Evolutionary conservation across 129 eudicot genomes (phyloP).

Genomic region (Daucus carota): DH1_v3.0 NC_030382.2:49084501-49085000

Average conservation of each 20-base stretch:
- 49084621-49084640: too few species aligned
- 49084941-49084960: not conserved
- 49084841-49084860: not conserved
- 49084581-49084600: too few species aligned
- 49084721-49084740: not conserved
- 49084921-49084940: slow-evolving; percentile 1
- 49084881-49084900: not conserved
- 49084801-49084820: not conserved
- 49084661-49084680: not conserved
- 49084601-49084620: too few species aligned
- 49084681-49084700: not conserved
- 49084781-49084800: not conserved
- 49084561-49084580: too few species aligned
- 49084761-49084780: not conserved
- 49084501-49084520: too few species aligned
- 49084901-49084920: not conserved
- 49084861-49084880: not conserved
- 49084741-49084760: not conserved
- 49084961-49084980: too few species aligned
- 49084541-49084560: too few species aligned
- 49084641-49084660: too few species aligned
- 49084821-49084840: not conserved
- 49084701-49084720: not conserved
- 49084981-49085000: not conserved
- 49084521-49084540: too few species aligned